A percentile compares a stretch with the other conserved stretches of the same genome.
These are phyloP conservation scores for Chloranthus sessilifolius DNA, from an alignment of 164 flowering plant species.

Conservation along the genomic window DNA sequence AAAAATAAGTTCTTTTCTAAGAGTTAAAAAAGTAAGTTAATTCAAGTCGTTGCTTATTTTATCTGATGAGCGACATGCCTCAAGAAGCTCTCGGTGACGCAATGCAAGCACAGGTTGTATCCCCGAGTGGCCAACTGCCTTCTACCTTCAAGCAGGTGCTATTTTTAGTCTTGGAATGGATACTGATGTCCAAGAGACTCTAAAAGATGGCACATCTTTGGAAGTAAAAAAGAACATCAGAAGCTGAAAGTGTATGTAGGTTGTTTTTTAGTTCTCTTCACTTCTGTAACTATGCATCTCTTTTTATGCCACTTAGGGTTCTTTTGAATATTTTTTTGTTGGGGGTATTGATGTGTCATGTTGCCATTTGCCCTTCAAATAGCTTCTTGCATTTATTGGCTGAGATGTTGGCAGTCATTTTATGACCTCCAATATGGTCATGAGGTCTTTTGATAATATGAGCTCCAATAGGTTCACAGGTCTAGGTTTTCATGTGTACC, in stretches of 20 bases:
- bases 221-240: constrained; percentile 58
- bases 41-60: constrained; percentile 73
- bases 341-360: too few relatives aligned
- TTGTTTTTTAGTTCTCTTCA: constrained; percentile 12
- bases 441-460: too few relatives aligned
- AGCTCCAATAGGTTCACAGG: too few relatives aligned
- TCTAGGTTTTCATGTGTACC: too few relatives aligned
- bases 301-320: too few relatives aligned
- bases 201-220: constrained; percentile 65
- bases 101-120: constrained; percentile 76
- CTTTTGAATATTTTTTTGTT: too few relatives aligned
- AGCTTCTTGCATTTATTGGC: too few relatives aligned
- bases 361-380: too few relatives aligned
- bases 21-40: too few relatives aligned
- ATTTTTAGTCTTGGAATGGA: constrained; percentile 88
- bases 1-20: too few relatives aligned
- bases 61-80: constrained; percentile 70
- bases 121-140: constrained; percentile 86
- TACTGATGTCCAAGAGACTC: constrained; percentile 68
- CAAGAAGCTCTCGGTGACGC: constrained; percentile 90
- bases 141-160: constrained; percentile 76
- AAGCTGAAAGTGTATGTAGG: constrained; percentile 44
- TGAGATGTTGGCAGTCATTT: too few relatives aligned
- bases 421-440: too few relatives aligned
- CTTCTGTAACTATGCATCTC: constrained; percentile 1